These are phyloP conservation scores for Echites panduratus DNA, from an alignment of 257 asterid species.

Conservation along the genomic window DNA sequence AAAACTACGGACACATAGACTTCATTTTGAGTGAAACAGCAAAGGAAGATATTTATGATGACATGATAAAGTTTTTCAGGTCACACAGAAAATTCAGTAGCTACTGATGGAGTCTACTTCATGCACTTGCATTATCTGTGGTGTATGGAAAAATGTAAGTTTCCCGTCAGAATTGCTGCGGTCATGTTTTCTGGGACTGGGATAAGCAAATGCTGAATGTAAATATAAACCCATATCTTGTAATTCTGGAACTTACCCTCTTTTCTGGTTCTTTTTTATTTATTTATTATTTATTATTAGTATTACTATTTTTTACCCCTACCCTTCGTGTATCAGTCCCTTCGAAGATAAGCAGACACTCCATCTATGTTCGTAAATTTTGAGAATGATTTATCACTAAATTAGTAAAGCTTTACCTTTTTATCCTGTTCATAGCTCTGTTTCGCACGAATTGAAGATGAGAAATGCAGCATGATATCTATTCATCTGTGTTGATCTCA, in stretches of 20 bases:
- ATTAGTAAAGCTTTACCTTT: no score
- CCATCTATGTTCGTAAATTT: no score
- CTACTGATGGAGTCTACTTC: background rate
- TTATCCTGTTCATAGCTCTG: background rate
- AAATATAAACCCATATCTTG: background rate
- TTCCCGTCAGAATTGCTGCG: background rate
- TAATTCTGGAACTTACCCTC: background rate
- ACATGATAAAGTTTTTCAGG: conserved; percentile 59
- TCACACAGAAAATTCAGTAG: conserved; percentile 31
- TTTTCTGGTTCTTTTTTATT: background rate
- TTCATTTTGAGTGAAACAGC: conserved; percentile 64
- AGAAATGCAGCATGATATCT: background rate
- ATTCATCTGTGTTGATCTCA: background rate
- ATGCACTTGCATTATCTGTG: background rate
- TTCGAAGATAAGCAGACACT: no score
- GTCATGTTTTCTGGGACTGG: background rate
- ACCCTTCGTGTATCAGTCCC: no score
- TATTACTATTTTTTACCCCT: no score
- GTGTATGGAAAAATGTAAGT: background rate
- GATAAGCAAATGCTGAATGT: background rate
- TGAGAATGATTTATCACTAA: no score
- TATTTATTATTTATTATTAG: no score
- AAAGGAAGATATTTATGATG: conserved; percentile 70
- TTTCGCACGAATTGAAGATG: background rate
- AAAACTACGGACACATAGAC: conserved; percentile 83